Conservation (phyloP, 257 asterid species). For the Leonotis leonurus region DNA sequence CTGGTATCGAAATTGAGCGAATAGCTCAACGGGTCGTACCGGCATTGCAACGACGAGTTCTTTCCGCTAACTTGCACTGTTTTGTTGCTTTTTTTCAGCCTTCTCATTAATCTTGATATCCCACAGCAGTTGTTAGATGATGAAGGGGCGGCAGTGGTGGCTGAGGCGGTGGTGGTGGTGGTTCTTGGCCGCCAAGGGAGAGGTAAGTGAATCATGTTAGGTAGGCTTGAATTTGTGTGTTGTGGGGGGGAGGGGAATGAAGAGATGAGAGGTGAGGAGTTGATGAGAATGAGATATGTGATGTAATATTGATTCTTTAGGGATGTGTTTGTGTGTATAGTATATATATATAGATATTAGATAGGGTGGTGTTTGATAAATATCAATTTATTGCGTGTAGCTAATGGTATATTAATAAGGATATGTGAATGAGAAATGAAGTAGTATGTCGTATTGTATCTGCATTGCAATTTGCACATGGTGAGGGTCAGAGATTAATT, state of each 20-base stretch:
- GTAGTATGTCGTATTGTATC: too few species aligned
- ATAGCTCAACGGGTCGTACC: conserved; percentile 67
- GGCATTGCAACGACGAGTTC: conserved; percentile 53
- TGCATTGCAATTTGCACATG: too few species aligned
- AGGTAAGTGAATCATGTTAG: conserved; percentile 27
- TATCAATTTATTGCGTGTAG: background rate
- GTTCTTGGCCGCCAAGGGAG: conserved; percentile 41
- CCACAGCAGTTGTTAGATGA: conserved; percentile 41
- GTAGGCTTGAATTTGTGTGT: too few species aligned
- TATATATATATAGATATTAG: background rate
- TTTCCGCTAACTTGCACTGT: conserved; percentile 37
- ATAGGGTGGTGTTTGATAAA: background rate
- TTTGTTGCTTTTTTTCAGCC: conserved; percentile 47
- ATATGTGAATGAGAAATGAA: conserved; percentile 12
- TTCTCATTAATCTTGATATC: conserved; percentile 40
- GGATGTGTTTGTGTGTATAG: background rate
- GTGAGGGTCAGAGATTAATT: background rate
- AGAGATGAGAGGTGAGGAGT: background rate
- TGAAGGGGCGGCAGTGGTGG: background rate
- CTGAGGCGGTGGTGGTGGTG: conserved; percentile 7
- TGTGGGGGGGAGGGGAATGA: too few species aligned
- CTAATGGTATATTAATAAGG: background rate
- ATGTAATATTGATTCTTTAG: background rate
- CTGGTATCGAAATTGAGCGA: conserved; percentile 60
- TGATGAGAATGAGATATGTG: background rate